Base-by-base conservation (phyloP, 2,329 filamentous ascomycete genomes). In the Nemania abortiva region DNA sequence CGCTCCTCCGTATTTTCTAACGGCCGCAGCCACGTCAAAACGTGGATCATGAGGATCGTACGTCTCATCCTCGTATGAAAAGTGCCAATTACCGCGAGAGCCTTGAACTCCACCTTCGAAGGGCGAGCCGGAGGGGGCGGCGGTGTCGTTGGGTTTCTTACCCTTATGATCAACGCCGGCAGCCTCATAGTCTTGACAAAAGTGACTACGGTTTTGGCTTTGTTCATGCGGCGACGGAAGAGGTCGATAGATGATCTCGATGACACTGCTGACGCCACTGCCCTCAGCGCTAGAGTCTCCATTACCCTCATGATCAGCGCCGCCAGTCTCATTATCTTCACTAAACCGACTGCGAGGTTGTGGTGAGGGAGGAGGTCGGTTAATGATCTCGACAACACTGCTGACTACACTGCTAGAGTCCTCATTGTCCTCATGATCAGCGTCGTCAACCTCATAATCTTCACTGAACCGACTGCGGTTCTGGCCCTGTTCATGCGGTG, bases 1-100 rank as follows among this genome's bases (percentile, higher is more conserved):
- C 29, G 24, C 6, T 31, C 18, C 6, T 31, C 27, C 24, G 9
- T 29, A 37, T 39, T 27, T 34, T 13, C 9, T 18, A 11, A 65
- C 24, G 3, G 56, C 56, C n/a, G 34, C 60, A 4, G n/a, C 22
- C 9, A 64, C 42, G 34, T 68, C 55, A 24, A 39, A 68, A 6
- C 50, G 54, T 4, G 60, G 65, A 29, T 68, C 66, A 6, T 39
- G 37, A 1, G 49, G 34, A 22, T 68, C 62, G 31, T 52, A 56
- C 6, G 4, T 22, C 15, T 54, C 34, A 42, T 64, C 60, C 0
- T 11, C 22, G n/a, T 49, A 63, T 22, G 47, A 50, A 34, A 27
- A 39, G 3, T 15, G 9, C 10, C 34, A 7, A 13, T 45, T 22
- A 22, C 45, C 55, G n/a, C 10, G 24, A 22, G 20, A 20, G 18